These are phyloP conservation scores for Diplodia seriata DNA, from an alignment of 2,329 filamentous ascomycete species.

Conservation along the genomic window DNA sequence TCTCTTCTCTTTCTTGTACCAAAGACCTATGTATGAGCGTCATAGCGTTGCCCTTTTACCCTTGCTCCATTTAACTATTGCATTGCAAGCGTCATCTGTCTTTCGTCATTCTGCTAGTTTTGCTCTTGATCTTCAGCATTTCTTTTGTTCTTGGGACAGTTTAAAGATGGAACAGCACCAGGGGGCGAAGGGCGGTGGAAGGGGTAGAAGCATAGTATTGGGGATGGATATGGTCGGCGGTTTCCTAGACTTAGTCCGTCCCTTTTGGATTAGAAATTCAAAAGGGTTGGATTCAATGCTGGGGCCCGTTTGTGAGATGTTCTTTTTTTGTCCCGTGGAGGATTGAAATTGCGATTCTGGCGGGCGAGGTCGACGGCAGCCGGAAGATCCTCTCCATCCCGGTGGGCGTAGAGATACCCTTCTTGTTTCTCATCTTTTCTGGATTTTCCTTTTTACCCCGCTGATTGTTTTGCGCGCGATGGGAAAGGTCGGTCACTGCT, in stretches of 20 bases:
- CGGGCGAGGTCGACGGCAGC: slow-evolving; percentile 14
- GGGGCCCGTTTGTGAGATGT: slow-evolving; percentile 18
- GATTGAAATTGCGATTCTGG: slow-evolving; percentile 31
- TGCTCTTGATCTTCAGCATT: slow-evolving; percentile 28
- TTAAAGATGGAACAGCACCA: neutral
- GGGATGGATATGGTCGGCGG: slow-evolving; percentile 30
- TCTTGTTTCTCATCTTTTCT: slow-evolving; percentile 31
- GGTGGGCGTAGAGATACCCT: slow-evolving; percentile 33
- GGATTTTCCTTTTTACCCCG: slow-evolving; percentile 12
- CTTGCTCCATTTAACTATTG: slow-evolving; percentile 29
- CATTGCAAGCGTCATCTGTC: slow-evolving; percentile 33
- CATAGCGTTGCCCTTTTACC: slow-evolving; percentile 47
- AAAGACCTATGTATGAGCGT: slow-evolving; percentile 50
- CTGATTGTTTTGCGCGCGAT: slow-evolving; percentile 17
- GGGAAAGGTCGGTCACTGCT: slow-evolving; percentile 26
- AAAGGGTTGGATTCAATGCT: slow-evolving; percentile 24
- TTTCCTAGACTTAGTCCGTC: slow-evolving; percentile 23
- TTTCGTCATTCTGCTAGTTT: slow-evolving; percentile 24
- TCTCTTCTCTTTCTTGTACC: slow-evolving; percentile 43
- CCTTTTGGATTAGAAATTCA: slow-evolving; percentile 31
- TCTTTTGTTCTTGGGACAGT: slow-evolving; percentile 25
- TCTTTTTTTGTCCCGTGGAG: slow-evolving; percentile 2
- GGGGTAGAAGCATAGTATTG: slow-evolving; percentile 27
- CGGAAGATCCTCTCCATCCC: slow-evolving; percentile 29
- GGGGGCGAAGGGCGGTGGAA: slow-evolving; percentile 17